Evolutionary conservation across 2,329 filamentous ascomycete species (phyloP).

Genomic region (Trichoderma sp.): DNA sequence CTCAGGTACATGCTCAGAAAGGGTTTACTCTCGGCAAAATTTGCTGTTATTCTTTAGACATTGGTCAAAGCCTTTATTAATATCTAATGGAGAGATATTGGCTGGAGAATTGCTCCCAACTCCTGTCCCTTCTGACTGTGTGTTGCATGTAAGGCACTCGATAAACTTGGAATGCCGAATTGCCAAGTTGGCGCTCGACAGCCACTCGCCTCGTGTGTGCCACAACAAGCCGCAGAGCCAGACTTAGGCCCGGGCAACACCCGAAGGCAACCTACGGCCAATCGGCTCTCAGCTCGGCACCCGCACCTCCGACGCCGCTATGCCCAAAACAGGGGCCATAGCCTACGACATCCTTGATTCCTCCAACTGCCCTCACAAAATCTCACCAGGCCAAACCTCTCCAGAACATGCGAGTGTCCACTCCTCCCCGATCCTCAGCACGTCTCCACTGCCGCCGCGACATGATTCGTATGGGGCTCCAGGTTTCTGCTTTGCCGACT

Average conservation of each 20-base stretch:
- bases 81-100: too few relatives aligned
- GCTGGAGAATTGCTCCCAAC: too few relatives aligned
- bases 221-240: background rate
- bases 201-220: background rate
- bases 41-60: too few relatives aligned
- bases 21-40: too few relatives aligned
- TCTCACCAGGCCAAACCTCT: slow-evolving; percentile 7
- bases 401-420: slow-evolving; percentile 2
- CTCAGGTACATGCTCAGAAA: too few relatives aligned
- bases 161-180: too few relatives aligned
- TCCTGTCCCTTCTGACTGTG: too few relatives aligned
- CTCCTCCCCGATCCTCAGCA: background rate
- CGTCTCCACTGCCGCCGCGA: slow-evolving; percentile 18
- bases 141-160: too few relatives aligned
- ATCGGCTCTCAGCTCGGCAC: slow-evolving; percentile 17
- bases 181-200: too few relatives aligned
- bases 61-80: too few relatives aligned
- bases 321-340: slow-evolving; percentile 26
- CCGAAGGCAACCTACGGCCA: slow-evolving; percentile 2
- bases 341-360: slow-evolving; percentile 28
- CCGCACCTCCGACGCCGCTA: background rate
- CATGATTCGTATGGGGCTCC: slow-evolving; percentile 24
- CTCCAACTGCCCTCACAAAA: too few relatives aligned
- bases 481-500: slow-evolving; percentile 1
- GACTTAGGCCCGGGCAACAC: slow-evolving; percentile 12